Evolutionary conservation across 257 asterid species (phyloP), one percentile per base, ranked within the genome.

Genomic region (Scutellaria baicalensis): DNA sequence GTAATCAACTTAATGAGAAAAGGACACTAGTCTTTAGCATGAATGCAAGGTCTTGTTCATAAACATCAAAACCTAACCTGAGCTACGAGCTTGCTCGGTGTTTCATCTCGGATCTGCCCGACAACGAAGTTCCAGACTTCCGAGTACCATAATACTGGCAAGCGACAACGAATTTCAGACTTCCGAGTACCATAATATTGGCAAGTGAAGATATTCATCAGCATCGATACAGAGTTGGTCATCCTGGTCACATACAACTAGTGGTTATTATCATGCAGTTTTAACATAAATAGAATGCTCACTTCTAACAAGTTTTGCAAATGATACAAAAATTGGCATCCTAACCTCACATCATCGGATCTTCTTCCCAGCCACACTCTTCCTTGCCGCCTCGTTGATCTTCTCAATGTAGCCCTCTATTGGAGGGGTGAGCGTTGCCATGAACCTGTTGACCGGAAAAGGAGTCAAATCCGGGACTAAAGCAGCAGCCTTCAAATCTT

Each of bases 341-440:
- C 75, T 57, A 64, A 75, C 79, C 78, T 72, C 51, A 2, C 35
- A 68, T 88, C 68, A 92, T 85, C 97, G 74, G 74, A 85, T 94
- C 79, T 90, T 92, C 81, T 73, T 91, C 79, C 82, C 84, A 23
- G 76, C 87, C 47, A 83, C 75, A 55, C 83, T 84, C 84, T 68
- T 86, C 81, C 70, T 82, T 6, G 97, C 90, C 3, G 99, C 99
- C 83, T 91, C 99, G 33, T 84, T 81, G 39, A 93, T 77, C 85
- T 86, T 91, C 78, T 91, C 99, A 18, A 83, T 78, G 59, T 91
- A 89, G 5, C 97, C 99, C 81, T 93, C 97, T 55, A 93, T 91
- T 3, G 97, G 97, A 10, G 97, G 99, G 0, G 99, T 91, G 44
- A 93, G 76, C 1, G 99, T 87, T 1, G 97, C 91, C 95, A 91